A percentile compares a stretch with the other conserved stretches of the same genome.
phyloP scores from a whole-genome alignment of 2,329 filamentous ascomycete species.

The Xylariaceae sp. region DNA sequence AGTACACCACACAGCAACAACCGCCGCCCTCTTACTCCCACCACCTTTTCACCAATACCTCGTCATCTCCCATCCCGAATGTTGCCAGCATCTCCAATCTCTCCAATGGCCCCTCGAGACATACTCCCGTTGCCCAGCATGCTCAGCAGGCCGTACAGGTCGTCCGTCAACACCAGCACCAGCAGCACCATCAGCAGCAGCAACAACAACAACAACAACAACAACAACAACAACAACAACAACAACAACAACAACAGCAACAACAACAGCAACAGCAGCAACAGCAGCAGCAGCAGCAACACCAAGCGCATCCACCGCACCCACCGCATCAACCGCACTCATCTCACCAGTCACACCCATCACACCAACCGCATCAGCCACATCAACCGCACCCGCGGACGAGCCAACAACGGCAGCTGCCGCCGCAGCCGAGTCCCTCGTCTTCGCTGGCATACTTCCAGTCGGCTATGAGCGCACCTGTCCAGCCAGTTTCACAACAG shows the following conservation, averaged over 20 bases:
- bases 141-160: constrained; percentile 32
- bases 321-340: no score
- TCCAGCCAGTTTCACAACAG: constrained; percentile 13
- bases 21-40: constrained; percentile 46
- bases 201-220: constrained; percentile 29
- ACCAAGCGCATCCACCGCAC: no score
- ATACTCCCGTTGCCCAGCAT: constrained; percentile 42
- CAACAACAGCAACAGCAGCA: constrained; percentile 4
- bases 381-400: constrained; percentile 28
- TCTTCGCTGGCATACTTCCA: constrained; percentile 30
- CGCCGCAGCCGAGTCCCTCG: constrained; percentile 29
- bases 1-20: constrained; percentile 51
- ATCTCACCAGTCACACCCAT: no score
- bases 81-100: constrained; percentile 48
- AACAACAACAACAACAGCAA: constrained; percentile 2
- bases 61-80: constrained; percentile 43
- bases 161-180: constrained; percentile 30
- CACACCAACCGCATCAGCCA: background rate
- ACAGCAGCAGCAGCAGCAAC: no score
- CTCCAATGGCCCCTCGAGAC: constrained; percentile 45
- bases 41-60: constrained; percentile 49
- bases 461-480: constrained; percentile 28
- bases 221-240: constrained; percentile 27
- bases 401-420: constrained; percentile 33
- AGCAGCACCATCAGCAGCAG: background rate